Percentiles rank a stretch among this genome's conserved stretches.
These are phyloP conservation scores for Eimeria maxima DNA, from an alignment of 169 alveolate genomes.

Conservation along the genomic window DNA sequence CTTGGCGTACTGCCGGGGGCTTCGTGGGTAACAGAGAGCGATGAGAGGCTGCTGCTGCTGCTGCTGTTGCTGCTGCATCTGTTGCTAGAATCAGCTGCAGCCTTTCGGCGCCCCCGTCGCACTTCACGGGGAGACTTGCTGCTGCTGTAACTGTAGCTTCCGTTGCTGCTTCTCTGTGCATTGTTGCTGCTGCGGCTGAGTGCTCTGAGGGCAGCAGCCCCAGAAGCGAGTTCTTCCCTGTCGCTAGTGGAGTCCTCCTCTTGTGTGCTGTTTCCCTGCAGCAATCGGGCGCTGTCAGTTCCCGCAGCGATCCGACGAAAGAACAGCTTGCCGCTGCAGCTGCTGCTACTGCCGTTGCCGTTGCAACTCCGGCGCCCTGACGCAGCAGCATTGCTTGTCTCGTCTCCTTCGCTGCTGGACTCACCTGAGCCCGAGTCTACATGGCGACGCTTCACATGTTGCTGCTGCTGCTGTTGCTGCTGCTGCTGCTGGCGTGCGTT, in stretches of 20 bases:
- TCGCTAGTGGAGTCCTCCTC: background rate
- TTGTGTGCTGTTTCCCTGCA: background rate
- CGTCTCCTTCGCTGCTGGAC: conserved; percentile 10
- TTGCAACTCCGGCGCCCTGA: conserved; percentile 7
- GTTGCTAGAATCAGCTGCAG: background rate
- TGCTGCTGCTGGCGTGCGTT: background rate
- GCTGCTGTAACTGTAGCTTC: background rate
- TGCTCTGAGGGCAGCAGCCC: background rate
- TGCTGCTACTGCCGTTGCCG: conserved; percentile 13
- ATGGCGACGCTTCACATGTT: background rate
- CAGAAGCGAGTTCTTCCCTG: background rate
- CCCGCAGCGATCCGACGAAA: background rate
- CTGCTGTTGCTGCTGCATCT: background rate
- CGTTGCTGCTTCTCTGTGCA: background rate
- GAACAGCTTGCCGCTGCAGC: background rate
- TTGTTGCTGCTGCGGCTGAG: background rate
- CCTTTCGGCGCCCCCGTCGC: conserved; percentile 24
- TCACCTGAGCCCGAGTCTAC: background rate
- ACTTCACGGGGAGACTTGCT: background rate
- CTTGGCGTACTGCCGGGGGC: background rate
- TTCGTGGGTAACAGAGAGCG: background rate
- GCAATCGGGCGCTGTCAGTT: background rate
- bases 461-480: conserved; percentile 26
- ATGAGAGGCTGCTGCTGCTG: conserved; percentile 1
- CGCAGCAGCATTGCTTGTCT: background rate